Conservation (phyloP, 225 moss, liverwort and hornwort genomes). For the Antitrichia curtipendula region DNA sequence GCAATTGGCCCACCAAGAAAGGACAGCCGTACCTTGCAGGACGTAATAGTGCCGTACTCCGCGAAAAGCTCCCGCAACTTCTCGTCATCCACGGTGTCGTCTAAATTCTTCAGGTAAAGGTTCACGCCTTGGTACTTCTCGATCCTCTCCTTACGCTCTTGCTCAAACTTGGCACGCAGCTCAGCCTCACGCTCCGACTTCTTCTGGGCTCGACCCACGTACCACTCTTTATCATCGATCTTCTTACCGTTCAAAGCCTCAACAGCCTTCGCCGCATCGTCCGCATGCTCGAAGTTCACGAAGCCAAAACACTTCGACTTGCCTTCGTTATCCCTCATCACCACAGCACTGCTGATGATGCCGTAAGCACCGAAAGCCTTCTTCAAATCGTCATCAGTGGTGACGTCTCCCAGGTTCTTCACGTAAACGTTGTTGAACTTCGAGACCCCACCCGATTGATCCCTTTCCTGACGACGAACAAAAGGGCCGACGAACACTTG, state of each 20-base stretch:
- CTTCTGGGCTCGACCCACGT: slow-evolving; percentile 89
- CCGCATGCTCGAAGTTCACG: slow-evolving; percentile 89
- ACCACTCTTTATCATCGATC: slow-evolving; percentile 92
- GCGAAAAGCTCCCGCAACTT: slow-evolving; percentile 81
- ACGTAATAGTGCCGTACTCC: slow-evolving; percentile 83
- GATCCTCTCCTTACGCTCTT: slow-evolving; percentile 92
- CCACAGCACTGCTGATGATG: slow-evolving; percentile 70
- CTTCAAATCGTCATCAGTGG: slow-evolving; percentile 42
- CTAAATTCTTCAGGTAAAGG: slow-evolving; percentile 84
- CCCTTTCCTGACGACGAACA: slow-evolving; percentile 92
- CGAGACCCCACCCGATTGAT: slow-evolving; percentile 65
- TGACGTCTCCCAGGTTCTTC: slow-evolving; percentile 42
- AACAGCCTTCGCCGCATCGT: slow-evolving; percentile 76
- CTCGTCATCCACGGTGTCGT: slow-evolving; percentile 88
- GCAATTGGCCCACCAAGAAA: fast-evolving
- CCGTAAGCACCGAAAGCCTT: slow-evolving; percentile 41
- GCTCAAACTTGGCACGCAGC: slow-evolving; percentile 88
- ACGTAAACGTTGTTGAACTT: slow-evolving; percentile 93
- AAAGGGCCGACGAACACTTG: slow-evolving; percentile 91
- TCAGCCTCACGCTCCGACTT: slow-evolving; percentile 94
- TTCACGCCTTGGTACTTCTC: slow-evolving; percentile 97
- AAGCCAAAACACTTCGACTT: slow-evolving; percentile 98
- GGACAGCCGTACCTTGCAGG: slow-evolving; percentile 51
- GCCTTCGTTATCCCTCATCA: slow-evolving; percentile 94
- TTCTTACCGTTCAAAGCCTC: slow-evolving; percentile 83